Percentiles rank a stretch among this genome's conserved stretches.
Conservation (phyloP, 805 yeast species). For the Lachancea fermentati region DNA sequence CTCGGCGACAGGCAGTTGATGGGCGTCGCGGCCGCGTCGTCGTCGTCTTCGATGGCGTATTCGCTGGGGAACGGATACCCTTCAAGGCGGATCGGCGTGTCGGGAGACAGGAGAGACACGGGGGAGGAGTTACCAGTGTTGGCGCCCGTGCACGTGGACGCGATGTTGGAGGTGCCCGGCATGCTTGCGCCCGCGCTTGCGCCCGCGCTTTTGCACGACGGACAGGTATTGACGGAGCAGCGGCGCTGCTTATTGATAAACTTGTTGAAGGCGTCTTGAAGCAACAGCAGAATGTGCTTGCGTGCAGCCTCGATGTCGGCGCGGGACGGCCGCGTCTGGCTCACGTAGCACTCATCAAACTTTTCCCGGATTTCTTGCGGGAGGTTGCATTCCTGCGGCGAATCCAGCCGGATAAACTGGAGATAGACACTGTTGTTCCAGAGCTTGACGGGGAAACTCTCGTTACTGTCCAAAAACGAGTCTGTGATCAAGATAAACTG, state of each 20-base stretch:
- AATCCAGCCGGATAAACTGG: slow-evolving; percentile 21
- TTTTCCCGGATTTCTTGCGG: slow-evolving; percentile 20
- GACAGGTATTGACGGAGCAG: slow-evolving; percentile 1
- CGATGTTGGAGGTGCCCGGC: too few relatives aligned
- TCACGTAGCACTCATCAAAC: slow-evolving; percentile 18
- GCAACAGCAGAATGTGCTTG: slow-evolving; percentile 21
- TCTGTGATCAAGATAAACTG: slow-evolving; percentile 19
- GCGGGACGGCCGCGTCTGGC: slow-evolving; percentile 15
- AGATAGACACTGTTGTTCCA: slow-evolving; percentile 25
- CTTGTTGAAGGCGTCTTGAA: slow-evolving; percentile 22
- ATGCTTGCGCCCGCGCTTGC: too few relatives aligned
- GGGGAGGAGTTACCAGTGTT: not conserved
- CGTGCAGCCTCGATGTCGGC: slow-evolving; percentile 20
- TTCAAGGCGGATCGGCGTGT: not conserved
- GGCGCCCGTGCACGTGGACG: not conserved
- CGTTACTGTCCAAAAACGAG: slow-evolving; percentile 5
- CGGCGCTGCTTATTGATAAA: slow-evolving; percentile 7
- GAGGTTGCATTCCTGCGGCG: slow-evolving; percentile 29
- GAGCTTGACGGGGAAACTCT: slow-evolving; percentile 9
- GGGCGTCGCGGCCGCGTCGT: not conserved
- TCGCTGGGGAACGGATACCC: not conserved
- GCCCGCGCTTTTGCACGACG: not conserved
- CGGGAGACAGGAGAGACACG: slow-evolving; percentile 1
- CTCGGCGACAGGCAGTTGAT: not conserved
- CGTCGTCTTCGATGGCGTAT: slow-evolving; percentile 5